These are phyloP conservation scores for Chalciporus sp. DNA, from an alignment of 1,284 basidiomycete genomes.

Conservation along the genomic window DNA sequence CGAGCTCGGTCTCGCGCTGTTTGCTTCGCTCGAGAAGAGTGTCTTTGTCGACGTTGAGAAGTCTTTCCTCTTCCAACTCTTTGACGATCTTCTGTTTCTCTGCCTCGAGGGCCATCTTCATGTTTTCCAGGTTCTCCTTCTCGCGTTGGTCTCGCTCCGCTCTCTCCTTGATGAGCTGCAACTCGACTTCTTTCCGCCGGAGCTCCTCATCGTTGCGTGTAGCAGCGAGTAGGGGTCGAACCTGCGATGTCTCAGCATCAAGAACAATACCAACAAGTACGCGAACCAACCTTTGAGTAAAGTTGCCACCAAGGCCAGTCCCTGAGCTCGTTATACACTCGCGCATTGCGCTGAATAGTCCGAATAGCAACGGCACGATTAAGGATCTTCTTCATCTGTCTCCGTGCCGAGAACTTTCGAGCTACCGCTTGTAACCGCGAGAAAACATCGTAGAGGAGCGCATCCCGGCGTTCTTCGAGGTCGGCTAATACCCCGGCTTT, in stretches of 20 bases:
- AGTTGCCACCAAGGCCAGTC: conserved; percentile 99
- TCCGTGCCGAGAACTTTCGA: conserved; percentile 82
- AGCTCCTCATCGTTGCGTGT: conserved; percentile 94
- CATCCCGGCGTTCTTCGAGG: conserved; percentile 91
- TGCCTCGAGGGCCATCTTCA: conserved; percentile 78
- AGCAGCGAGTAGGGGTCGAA: conserved; percentile 90
- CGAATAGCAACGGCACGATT: conserved; percentile 91
- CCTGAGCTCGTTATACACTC: conserved; percentile 84
- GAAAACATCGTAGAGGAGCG: conserved; percentile 87
- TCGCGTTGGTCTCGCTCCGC: conserved; percentile 86
- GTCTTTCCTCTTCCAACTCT: conserved; percentile 81
- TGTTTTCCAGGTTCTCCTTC: conserved; percentile 73
- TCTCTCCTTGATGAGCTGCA: conserved; percentile 80
- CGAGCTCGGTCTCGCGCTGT: conserved; percentile 80
- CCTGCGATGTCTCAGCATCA: conserved; percentile 42
- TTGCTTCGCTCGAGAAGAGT: conserved; percentile 84
- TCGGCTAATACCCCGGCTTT: conserved; percentile 99
- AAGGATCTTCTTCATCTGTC: conserved; percentile 94
- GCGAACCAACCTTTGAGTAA: conserved; percentile 76
- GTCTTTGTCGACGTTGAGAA: conserved; percentile 84
- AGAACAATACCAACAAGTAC: background rate
- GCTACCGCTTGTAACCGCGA: conserved; percentile 86
- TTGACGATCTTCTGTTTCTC: conserved; percentile 85
- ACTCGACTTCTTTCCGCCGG: conserved; percentile 85
- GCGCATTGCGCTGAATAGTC: conserved; percentile 93